These are phyloP conservation scores for Paragyromitra xinjiangensis DNA, from an alignment of 495 filamentous ascomycete genomes.

Conservation along the genomic window DNA sequence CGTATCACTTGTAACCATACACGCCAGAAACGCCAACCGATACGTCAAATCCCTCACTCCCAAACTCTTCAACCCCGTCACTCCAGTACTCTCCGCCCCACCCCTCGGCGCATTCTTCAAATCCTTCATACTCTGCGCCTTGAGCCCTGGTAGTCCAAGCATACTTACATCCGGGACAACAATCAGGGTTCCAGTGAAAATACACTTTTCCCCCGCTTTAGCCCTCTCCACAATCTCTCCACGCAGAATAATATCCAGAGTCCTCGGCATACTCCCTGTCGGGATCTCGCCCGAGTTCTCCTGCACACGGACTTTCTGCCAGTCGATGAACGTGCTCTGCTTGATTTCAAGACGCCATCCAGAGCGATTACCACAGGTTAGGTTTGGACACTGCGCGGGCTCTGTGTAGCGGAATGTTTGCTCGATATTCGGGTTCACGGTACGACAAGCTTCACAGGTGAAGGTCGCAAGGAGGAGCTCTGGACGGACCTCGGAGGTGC, in stretches of 20 bases:
- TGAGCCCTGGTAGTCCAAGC: slow-evolving; percentile 85
- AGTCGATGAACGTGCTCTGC: slow-evolving; percentile 97
- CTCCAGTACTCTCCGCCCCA: slow-evolving; percentile 70
- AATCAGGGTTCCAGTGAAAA: slow-evolving; percentile 95
- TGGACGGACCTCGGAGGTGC: slow-evolving; percentile 94
- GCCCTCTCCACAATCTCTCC: slow-evolving; percentile 97
- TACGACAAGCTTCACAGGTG: slow-evolving; percentile 84
- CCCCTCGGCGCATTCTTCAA: slow-evolving; percentile 76
- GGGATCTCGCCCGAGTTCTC: slow-evolving; percentile 98
- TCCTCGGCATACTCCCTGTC: slow-evolving; percentile 97
- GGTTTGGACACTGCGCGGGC: slow-evolving; percentile 92
- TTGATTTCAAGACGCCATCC: slow-evolving; percentile 95
- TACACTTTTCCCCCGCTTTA: slow-evolving; percentile 96
- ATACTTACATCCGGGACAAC: slow-evolving; percentile 98
- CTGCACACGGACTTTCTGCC: slow-evolving; percentile 97
- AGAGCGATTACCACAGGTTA: slow-evolving; percentile 85
- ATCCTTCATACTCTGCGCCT: slow-evolving; percentile 85
- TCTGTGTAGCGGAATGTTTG: slow-evolving; percentile 98
- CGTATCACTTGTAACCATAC: slow-evolving; percentile 94
- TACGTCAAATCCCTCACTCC: slow-evolving; percentile 97
- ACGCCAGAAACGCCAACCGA: slow-evolving; percentile 93
- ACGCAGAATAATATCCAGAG: slow-evolving; percentile 96
- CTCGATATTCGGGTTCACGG: slow-evolving; percentile 85
- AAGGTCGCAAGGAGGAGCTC: slow-evolving; percentile 94
- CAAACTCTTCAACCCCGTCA: slow-evolving; percentile 87